Percentiles rank a stretch among this genome's conserved stretches.
phyloP scores from a whole-genome alignment of 345 rosid genomes.

The Boechera divaricarpa region DNA sequence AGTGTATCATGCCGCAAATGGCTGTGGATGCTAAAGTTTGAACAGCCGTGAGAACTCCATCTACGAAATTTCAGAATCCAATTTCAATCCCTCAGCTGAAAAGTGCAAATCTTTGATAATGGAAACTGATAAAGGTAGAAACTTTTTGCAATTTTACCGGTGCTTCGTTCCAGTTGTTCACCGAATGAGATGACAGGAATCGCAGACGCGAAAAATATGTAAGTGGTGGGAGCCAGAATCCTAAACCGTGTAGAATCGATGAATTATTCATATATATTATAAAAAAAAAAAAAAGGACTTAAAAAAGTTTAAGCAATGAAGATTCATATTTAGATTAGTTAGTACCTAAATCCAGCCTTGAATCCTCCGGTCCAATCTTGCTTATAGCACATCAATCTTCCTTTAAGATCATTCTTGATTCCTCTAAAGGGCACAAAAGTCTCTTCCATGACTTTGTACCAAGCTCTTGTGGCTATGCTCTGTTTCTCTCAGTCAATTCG shows the following conservation, averaged over 20 bases:
- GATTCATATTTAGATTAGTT: not conserved
- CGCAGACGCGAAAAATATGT: slow-evolving; percentile 98
- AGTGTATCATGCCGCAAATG: slow-evolving; percentile 89
- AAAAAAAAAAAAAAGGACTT: not conserved
- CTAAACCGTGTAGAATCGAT: slow-evolving; percentile 42
- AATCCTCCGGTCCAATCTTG: slow-evolving; percentile 94
- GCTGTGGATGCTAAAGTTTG: slow-evolving; percentile 95
- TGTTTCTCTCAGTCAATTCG: slow-evolving; percentile 39
- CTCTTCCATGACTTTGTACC: slow-evolving; percentile 69
- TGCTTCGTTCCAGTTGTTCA: slow-evolving; percentile 86
- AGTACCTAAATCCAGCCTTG: slow-evolving; percentile 82
- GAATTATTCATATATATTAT: not conserved
- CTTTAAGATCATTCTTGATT: slow-evolving; percentile 83
- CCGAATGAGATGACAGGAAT: slow-evolving; percentile 99
- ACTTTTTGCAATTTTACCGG: slow-evolving; percentile 58
- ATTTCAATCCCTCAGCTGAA: slow-evolving; percentile 1
- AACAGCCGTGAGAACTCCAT: slow-evolving; percentile 93
- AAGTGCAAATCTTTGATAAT: slow-evolving; percentile 1
- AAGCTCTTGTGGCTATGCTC: not conserved
- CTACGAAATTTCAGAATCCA: slow-evolving; percentile 46
- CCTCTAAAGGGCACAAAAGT: slow-evolving; percentile 89
- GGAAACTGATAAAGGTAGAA: not conserved
- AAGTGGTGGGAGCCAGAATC: slow-evolving; percentile 98
- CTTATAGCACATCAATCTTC: slow-evolving; percentile 84
- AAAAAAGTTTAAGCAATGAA: not conserved